Evolutionary conservation across 257 asterid genomes (phyloP).

Genomic region (Catharanthus roseus): DNA sequence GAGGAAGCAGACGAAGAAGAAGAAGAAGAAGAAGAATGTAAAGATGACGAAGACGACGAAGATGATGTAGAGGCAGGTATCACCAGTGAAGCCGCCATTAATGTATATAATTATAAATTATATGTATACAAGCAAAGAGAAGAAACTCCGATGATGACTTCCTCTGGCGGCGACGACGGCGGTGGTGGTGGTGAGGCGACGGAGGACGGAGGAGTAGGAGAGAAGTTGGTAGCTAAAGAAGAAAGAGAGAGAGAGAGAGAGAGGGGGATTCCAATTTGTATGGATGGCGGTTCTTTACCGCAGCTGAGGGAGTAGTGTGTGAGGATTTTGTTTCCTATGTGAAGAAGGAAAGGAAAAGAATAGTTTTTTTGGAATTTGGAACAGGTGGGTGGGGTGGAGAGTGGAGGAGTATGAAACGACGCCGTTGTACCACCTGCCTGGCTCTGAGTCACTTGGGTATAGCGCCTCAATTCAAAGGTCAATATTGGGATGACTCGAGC

Average conservation of each 20-base stretch:
- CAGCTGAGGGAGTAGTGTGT: too few species aligned
- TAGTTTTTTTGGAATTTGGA: background rate
- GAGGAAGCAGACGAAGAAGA: constrained; percentile 12
- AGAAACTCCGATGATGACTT: background rate
- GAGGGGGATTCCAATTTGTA: background rate
- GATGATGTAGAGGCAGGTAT: constrained; percentile 31
- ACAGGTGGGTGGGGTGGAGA: background rate
- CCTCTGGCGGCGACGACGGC: background rate
- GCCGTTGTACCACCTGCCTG: background rate
- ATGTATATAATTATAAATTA: background rate
- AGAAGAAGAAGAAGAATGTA: background rate
- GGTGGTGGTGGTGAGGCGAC: background rate
- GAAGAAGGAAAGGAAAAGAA: background rate
- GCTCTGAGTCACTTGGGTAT: too few species aligned
- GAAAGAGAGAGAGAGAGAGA: too few species aligned
- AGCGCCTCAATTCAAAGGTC: too few species aligned
- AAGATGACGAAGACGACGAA: constrained; percentile 25
- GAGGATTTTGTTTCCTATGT: background rate
- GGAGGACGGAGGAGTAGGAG: background rate
- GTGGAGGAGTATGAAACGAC: background rate
- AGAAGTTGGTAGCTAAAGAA: background rate
- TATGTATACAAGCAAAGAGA: too few species aligned
- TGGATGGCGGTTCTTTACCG: too few species aligned
- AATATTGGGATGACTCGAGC: too few species aligned
- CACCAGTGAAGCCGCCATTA: constrained; percentile 49